Evolutionary conservation across 2,329 filamentous ascomycete species (phyloP).

Genomic region (Beauveria asiatica): DNA sequence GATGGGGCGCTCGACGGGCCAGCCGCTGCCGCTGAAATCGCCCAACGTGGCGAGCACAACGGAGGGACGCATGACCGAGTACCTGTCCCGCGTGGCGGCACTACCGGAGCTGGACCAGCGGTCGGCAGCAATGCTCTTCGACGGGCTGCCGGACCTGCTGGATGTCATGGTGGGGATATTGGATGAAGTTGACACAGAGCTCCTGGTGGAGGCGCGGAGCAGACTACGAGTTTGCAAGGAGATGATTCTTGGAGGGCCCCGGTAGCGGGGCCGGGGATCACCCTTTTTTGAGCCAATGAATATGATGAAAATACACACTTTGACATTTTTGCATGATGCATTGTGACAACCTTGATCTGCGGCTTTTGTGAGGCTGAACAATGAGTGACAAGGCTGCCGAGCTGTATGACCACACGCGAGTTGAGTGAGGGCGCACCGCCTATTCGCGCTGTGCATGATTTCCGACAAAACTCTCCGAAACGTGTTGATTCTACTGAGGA

Average conservation of each 20-base stretch:
- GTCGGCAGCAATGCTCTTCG: constrained; percentile 57
- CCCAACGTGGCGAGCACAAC: constrained; percentile 31
- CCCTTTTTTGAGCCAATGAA: too few relatives aligned
- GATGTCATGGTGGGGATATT: constrained; percentile 35
- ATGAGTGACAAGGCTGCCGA: too few relatives aligned
- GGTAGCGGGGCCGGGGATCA: neutral
- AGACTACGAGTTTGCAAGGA: constrained; percentile 56
- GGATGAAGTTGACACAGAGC: constrained; percentile 48
- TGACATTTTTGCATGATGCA: too few relatives aligned
- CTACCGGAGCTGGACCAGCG: constrained; percentile 61
- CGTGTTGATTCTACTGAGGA: too few relatives aligned
- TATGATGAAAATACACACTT: too few relatives aligned
- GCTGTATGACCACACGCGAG: too few relatives aligned
- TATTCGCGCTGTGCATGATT: too few relatives aligned
- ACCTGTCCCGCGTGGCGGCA: constrained; percentile 56
- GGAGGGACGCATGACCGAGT: constrained; percentile 30
- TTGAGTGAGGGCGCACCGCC: too few relatives aligned
- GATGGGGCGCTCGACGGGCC: constrained; percentile 49
- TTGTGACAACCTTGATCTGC: too few relatives aligned
- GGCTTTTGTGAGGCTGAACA: too few relatives aligned
- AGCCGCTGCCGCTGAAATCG: constrained; percentile 36
- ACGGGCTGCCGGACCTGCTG: constrained; percentile 37
- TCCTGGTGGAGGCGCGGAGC: constrained; percentile 68
- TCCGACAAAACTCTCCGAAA: too few relatives aligned
- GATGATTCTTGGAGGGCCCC: constrained; percentile 13